Base-by-base conservation (phyloP, 1,284 basidiomycete genomes). In the Pterulicium gracile region DNA sequence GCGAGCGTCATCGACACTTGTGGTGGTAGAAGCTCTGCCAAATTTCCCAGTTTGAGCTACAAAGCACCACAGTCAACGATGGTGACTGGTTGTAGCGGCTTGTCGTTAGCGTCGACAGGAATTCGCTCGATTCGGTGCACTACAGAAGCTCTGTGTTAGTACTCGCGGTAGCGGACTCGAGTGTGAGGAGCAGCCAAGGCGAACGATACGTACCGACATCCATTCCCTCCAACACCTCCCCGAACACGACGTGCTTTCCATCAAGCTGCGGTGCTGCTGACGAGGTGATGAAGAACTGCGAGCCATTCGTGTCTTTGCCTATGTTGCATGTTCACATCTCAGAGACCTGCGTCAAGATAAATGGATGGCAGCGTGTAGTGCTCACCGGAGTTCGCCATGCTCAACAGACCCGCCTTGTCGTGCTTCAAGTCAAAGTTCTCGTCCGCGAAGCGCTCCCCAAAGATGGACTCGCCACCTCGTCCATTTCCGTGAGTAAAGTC, bases 281-380 rank as follows among this genome's bases (percentile, higher is more conserved):
- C 24, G 85, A 84, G 42, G 93, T 96, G 67, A 95, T 85, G 71
- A 93, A 93, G 72, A 96, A 95, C 67, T 95, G 91, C 22, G 82
- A 86, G 53, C 91, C 91, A 58, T 96, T 96, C 18, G 89, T 94
- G 61, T 91, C 82, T 10, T 84, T 79, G 1, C 92, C 92, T 3
- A 65, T 63, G 54, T 68, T 85, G 22, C n/a, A n/a, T n/a, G n/a
- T n/a, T n/a, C n/a, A n/a, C n/a, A n/a, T n/a, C n/a, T n/a, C n/a
- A n/a, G n/a, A n/a, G n/a, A n/a, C n/a, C n/a, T n/a, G n/a, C n/a
- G n/a, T n/a, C n/a, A n/a, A n/a, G n/a, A n/a, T n/a, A n/a, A n/a
- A n/a, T n/a, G n/a, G n/a, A n/a, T n/a, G n/a, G n/a, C n/a, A n/a
- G n/a, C n/a, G n/a, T n/a, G n/a, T n/a, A n/a, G 70, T 86, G 79